Evolutionary conservation across 208 protist species (phyloP).

Genomic region (Leishmania arabica): DNA sequence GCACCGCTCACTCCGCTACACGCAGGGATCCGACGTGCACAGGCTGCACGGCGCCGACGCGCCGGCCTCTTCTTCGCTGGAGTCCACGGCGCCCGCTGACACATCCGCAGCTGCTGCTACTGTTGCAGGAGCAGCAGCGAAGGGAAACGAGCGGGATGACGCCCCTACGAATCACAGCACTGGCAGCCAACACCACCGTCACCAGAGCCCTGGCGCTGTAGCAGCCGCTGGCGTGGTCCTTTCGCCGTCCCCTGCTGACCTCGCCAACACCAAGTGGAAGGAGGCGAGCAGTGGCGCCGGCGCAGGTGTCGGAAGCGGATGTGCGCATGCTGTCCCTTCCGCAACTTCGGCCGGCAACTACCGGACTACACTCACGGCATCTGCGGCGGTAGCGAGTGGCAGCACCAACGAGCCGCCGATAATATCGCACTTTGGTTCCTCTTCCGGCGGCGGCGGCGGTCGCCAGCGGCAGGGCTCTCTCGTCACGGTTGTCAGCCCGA

Average conservation of each 20-base stretch:
- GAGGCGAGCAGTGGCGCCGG: conserved; percentile 6
- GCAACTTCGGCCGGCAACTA: background rate
- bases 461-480: conserved; percentile 18
- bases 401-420: background rate
- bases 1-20: background rate
- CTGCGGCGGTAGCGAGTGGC: background rate
- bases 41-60: background rate
- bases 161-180: background rate
- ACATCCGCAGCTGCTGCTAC: background rate
- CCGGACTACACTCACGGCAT: background rate
- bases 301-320: background rate
- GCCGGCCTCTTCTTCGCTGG: background rate
- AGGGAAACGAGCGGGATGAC: background rate
- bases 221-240: background rate
- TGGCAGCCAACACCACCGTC: background rate
- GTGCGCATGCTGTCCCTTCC: background rate
- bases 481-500: conserved; percentile 22
- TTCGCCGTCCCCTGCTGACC: background rate
- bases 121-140: background rate
- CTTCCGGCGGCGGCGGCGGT: background rate
- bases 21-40: background rate
- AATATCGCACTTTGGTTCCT: background rate
- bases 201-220: background rate
- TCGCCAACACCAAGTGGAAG: conserved; percentile 8
- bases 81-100: background rate